These are phyloP conservation scores for Centrapalus pauciflorus DNA, from an alignment of 129 eudicot species.

Conservation along the genomic window DNA sequence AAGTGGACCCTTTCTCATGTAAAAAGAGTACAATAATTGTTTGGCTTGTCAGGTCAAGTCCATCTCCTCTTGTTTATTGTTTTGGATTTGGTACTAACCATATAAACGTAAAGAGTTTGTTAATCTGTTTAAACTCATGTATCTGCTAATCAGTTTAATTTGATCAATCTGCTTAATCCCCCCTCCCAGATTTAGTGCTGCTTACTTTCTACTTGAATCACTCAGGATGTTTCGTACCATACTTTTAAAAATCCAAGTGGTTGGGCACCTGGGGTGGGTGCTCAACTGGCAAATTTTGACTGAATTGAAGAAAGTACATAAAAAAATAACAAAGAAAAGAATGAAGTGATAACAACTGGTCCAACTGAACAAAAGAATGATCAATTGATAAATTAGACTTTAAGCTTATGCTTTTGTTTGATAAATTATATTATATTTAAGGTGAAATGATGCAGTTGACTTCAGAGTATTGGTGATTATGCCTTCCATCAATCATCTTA, in stretches of 20 bases:
- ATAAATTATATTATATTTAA: no score
- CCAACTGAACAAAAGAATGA: not conserved
- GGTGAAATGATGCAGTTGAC: no score
- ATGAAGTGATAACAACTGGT: not conserved
- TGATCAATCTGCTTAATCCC: not conserved
- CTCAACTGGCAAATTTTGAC: not conserved
- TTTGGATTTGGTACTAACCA: not conserved
- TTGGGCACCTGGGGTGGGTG: no score
- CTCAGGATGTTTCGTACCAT: no score
- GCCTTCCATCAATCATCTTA: not conserved
- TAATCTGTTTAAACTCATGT: not conserved
- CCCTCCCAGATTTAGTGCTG: no score
- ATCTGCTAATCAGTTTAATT: not conserved
- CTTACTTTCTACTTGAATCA: no score
- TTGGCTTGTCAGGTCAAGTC: not conserved
- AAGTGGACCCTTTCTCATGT: no score
- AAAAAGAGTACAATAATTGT: no score
- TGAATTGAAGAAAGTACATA: not conserved
- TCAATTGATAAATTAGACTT: not conserved
- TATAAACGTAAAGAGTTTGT: not conserved
- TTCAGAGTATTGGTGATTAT: no score
- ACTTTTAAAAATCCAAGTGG: not conserved
- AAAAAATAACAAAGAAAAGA: not conserved
- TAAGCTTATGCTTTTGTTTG: not conserved
- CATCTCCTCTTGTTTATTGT: not conserved